Evolutionary conservation across 441 rosid genomes (phyloP).

Genomic region (Arabidopsis lyrata): DNA sequence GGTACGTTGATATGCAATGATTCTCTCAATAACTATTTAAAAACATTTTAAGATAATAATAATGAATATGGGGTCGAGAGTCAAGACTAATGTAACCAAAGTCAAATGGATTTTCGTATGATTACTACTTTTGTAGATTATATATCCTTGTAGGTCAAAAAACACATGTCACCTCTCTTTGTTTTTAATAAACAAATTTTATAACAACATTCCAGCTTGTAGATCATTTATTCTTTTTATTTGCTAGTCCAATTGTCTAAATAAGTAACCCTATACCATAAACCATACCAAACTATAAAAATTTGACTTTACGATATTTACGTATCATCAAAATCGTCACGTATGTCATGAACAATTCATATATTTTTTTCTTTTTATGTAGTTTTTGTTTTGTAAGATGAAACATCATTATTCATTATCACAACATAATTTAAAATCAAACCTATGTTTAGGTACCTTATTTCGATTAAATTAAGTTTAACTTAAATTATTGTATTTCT

Average conservation of each 20-base stretch:
- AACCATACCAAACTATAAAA: constrained; percentile 1
- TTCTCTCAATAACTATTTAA: constrained; percentile 16
- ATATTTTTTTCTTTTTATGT: background rate
- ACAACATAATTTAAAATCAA: background rate
- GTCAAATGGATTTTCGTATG: constrained; percentile 38
- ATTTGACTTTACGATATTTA: constrained; percentile 26
- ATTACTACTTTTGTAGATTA: constrained; percentile 32
- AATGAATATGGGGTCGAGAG: constrained; percentile 31
- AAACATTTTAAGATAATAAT: constrained; percentile 14
- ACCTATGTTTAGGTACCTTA: background rate
- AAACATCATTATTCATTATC: background rate
- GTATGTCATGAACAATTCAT: constrained; percentile 7
- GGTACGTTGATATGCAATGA: constrained; percentile 35
- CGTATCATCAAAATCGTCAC: constrained; percentile 1
- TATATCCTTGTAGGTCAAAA: constrained; percentile 31
- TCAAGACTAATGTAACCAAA: constrained; percentile 37
- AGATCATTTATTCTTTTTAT: background rate
- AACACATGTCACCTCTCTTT: constrained; percentile 33
- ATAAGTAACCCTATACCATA: constrained; percentile 1
- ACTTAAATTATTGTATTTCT: background rate
- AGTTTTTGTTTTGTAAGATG: background rate
- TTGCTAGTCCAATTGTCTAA: background rate
- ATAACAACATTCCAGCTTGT: constrained; percentile 38
- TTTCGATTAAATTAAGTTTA: no score
- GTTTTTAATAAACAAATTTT: constrained; percentile 15